Evolutionary conservation across 1,284 basidiomycete species (phyloP), one percentile per base, ranked within the genome.

Genomic region (Pholiota adiposa): DNA sequence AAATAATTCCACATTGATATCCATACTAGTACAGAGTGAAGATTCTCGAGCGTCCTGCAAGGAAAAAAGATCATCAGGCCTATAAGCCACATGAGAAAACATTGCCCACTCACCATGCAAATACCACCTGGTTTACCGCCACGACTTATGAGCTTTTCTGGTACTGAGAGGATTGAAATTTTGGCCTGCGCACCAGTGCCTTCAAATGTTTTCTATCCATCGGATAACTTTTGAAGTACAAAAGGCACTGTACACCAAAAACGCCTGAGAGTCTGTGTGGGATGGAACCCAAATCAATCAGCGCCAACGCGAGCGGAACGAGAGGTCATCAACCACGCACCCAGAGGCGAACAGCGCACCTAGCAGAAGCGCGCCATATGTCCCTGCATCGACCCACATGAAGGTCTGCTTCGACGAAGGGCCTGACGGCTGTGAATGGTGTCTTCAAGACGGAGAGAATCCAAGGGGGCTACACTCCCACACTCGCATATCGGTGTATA

Each of bases 331-430:
- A 12, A 14, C 9, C 19, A 52, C 54, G 11, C 31, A 65, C 63
- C 56, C 57, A 11, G 63, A 62, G 11, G 63, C 61, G 19, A 56
- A 27, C 27, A 65, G 61, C 55, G 61, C 63, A 53, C 63, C 63
- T 38, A 65, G 61, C 16, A 65, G 48, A 50, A 65, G 59, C 33
- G 63, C 63, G 55, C 63, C 63, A 58, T 65, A 65, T 53, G 63
- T 65, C 53, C 63, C 63, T 33, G 63, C 54, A 53, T 62, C 61
- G 58, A 60, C 60, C 63, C 58, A 57, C 60, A 65, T 65, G 52
- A 59, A 58, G 58, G 56, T 53, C 44, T 48, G 54, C 23, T 34
- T n/a, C 50, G 50, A 46, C 48, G 33, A 19, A 52, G 50, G 50
- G 56, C 40, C 46, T 34, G 34, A 27, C 44, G 44, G 44, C 44